A percentile compares a stretch with the other conserved stretches of the same genome.
Evolutionary conservation across 2,329 filamentous ascomycete genomes (phyloP).

Genomic region (Clonostachys rhizophaga): DNA sequence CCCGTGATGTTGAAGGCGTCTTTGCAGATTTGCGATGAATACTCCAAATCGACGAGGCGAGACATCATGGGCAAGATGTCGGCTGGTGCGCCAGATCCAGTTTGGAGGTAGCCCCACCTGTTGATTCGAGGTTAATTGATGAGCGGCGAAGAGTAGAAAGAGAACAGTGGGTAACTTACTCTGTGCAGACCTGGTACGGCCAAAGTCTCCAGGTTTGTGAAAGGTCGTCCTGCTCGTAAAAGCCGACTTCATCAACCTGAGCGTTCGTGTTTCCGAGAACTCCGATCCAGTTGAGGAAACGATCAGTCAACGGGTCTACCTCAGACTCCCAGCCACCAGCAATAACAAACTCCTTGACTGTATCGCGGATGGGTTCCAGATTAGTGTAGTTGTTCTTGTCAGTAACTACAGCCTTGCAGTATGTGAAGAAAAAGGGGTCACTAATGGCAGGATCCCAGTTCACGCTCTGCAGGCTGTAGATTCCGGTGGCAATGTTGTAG

Average conservation of each 20-base stretch:
- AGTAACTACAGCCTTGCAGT: conserved; percentile 4
- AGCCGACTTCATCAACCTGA: background rate
- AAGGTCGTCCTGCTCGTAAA: conserved; percentile 2
- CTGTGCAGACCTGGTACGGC: conserved; percentile 7
- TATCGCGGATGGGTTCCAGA: background rate
- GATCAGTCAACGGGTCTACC: background rate
- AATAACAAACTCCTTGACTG: background rate
- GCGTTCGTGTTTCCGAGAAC: too few relatives aligned
- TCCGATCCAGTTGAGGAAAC: conserved; percentile 2
- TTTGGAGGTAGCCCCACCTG: conserved; percentile 73
- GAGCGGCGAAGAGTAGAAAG: background rate
- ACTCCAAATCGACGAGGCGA: conserved; percentile 61
- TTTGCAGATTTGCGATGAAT: conserved; percentile 56
- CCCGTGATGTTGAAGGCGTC: conserved; percentile 65
- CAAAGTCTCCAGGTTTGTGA: conserved; percentile 7
- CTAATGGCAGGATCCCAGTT: conserved; percentile 52
- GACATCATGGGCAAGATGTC: conserved; percentile 67
- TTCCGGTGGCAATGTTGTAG: conserved; percentile 29
- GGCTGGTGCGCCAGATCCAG: conserved; percentile 63
- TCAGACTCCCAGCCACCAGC: conserved; percentile 1
- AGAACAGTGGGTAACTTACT: conserved; percentile 1
- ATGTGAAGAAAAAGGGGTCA: conserved; percentile 14
- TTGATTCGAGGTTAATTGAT: conserved; percentile 1
- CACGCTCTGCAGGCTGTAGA: conserved; percentile 37
- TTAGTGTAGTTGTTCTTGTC: background rate